These are phyloP conservation scores for Pseudogymnoascus sp. DNA, from an alignment of 2,329 filamentous ascomycete genomes.

Conservation along the genomic window DNA sequence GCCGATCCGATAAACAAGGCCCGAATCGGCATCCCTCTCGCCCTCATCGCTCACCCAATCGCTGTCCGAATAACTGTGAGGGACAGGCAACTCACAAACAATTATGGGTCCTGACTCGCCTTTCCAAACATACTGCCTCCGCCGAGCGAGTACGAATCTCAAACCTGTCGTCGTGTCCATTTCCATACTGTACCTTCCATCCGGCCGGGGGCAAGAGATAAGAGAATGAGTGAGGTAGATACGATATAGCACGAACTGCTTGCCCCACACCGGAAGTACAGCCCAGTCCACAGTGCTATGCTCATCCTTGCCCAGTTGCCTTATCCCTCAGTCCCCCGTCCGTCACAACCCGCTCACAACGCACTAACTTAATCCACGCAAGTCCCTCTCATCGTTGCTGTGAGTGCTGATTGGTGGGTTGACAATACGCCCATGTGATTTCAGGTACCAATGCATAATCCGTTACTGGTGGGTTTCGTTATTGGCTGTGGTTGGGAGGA, in stretches of 20 bases:
- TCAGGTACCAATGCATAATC: not conserved
- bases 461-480: not conserved
- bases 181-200: not conserved
- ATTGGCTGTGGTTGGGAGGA: too few species aligned
- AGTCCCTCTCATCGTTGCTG: too few species aligned
- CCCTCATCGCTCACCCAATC: not conserved
- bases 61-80: too few species aligned
- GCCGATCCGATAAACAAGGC: not conserved
- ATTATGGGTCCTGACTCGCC: not conserved
- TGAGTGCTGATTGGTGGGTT: too few species aligned
- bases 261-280: not conserved
- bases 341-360: not conserved
- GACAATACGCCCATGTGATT: not conserved
- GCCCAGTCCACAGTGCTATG: too few species aligned
- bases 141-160: too few species aligned
- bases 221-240: not conserved
- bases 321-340: not conserved
- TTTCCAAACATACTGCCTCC: not conserved
- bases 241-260: not conserved
- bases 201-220: not conserved
- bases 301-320: not conserved
- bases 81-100: not conserved
- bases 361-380: not conserved
- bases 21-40: not conserved
- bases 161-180: too few species aligned